Base-by-base conservation (phyloP, 176 grass and related monocot species). In the Carex parvula region DNA sequence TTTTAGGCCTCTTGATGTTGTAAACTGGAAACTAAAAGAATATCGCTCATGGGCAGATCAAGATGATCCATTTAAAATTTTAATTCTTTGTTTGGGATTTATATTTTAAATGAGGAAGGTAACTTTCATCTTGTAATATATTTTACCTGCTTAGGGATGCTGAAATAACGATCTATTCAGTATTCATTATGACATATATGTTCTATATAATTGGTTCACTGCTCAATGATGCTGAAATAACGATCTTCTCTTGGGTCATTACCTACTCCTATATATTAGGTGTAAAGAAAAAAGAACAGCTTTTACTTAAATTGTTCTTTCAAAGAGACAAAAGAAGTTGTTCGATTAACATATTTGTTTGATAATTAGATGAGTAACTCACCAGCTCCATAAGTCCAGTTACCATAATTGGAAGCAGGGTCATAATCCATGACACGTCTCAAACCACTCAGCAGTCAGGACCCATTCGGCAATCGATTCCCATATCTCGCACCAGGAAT, bases 371-470 rank as follows among this genome's bases (percentile, higher is more conserved):
- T 81, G 18, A 53, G 48, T 44, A 70, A 81, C 83, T 50, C 50
- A 95, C 95, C 95, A 84, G 95, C 91, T 86, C 95, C 92, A 79
- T 98, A 95, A 81, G 95, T 98, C 89, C 95, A 98, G 26, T 95
- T 98, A 17, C 95, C 95, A 85, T 98, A 98, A 83, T 94, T 98
- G 0, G 95, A 98, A 79, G 95, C 91, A 0, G 91, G 95, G 65
- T 95, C 92, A 74, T 97, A 94, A 90, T 97, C 95, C 44, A 97
- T 56, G 24, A 83, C 92, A 93, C 58, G 92, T 93, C 67, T 95
- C 95, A 0, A 98, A 98, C 93, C 92, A 98, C 80, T 95, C 95
- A 39, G 92, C 95, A 83, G 22, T 24, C 22, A 24, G 22, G 22
- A 24, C 93, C 92, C 85, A 98, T 92, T 87, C 91, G 88, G 92